A percentile compares a stretch with the other conserved stretches of the same genome.
Conservation (phyloP, 2,329 filamentous ascomycete genomes). For the Curvularia verruculosa region DNA sequence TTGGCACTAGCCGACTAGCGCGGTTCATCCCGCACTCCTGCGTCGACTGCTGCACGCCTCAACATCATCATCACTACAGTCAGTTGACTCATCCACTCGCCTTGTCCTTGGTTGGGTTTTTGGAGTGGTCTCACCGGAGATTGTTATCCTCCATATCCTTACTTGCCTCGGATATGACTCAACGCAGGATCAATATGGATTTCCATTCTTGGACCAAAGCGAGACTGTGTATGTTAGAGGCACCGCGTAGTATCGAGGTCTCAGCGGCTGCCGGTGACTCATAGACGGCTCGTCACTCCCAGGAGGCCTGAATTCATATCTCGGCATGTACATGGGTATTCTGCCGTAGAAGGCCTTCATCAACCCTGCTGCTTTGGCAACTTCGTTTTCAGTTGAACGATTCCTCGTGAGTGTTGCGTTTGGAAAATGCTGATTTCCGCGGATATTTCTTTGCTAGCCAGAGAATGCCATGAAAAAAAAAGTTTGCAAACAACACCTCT, state of each 20-base stretch:
- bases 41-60: conserved; percentile 3
- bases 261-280: background rate
- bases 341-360: background rate
- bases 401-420: background rate
- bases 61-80: conserved; percentile 1
- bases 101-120: background rate
- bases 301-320: background rate
- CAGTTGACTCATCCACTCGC: background rate
- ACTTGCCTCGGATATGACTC: background rate
- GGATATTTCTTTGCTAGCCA: no score
- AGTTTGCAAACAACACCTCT: background rate
- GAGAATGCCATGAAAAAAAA: background rate
- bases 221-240: background rate
- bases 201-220: background rate
- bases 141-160: background rate
- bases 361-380: background rate
- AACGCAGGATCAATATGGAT: background rate
- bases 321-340: background rate
- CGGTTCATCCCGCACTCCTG: conserved; percentile 17
- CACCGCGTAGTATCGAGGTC: background rate
- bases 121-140: background rate
- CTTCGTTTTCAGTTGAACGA: background rate
- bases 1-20: conserved; percentile 31
- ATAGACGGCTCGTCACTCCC: background rate
- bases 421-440: background rate